Conservation (phyloP, 2,329 filamentous ascomycete genomes). For the Ilyonectria destructans region DNA sequence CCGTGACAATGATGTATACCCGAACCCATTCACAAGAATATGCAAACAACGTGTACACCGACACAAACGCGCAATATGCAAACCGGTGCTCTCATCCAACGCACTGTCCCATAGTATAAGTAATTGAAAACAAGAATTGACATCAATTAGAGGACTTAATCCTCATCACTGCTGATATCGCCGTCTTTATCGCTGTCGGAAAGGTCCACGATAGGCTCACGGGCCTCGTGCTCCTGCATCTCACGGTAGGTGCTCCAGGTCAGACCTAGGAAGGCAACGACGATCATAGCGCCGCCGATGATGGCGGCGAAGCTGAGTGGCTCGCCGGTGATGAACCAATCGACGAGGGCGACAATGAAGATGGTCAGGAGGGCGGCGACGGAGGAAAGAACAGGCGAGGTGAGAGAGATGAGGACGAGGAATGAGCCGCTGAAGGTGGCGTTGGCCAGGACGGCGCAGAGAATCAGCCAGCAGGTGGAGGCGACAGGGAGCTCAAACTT, state of each 20-base stretch:
- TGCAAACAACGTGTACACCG: slow-evolving; percentile 23
- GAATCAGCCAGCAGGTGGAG: slow-evolving; percentile 84
- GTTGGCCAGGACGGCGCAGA: slow-evolving; percentile 88
- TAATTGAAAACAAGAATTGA: slow-evolving; percentile 9
- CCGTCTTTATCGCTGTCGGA: slow-evolving; percentile 66
- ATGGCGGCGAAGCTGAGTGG: slow-evolving; percentile 83
- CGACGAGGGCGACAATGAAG: slow-evolving; percentile 93
- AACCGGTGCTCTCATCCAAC: slow-evolving; percentile 7
- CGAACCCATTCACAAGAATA: slow-evolving; percentile 24
- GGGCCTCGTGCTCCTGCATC: slow-evolving; percentile 86
- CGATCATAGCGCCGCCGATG: slow-evolving; percentile 88
- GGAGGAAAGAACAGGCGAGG: slow-evolving; percentile 91
- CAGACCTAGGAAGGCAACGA: slow-evolving; percentile 88
- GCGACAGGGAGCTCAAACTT: slow-evolving; percentile 86
- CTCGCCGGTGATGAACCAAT: slow-evolving; percentile 88
- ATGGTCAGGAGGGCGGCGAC: slow-evolving; percentile 96
- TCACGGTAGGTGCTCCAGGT: slow-evolving; percentile 95
- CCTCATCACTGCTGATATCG: slow-evolving; percentile 56
- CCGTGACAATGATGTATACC: slow-evolving; percentile 36
- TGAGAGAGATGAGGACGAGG: slow-evolving; percentile 92
- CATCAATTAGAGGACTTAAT: slow-evolving; percentile 14
- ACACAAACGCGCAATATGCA: slow-evolving; percentile 25
- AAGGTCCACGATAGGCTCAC: slow-evolving; percentile 65
- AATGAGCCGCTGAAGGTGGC: slow-evolving; percentile 94
- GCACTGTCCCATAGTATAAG: background rate